Evolutionary conservation across 208 protist species (phyloP).

Genomic region (Trypanosoma platydactyli): DNA sequence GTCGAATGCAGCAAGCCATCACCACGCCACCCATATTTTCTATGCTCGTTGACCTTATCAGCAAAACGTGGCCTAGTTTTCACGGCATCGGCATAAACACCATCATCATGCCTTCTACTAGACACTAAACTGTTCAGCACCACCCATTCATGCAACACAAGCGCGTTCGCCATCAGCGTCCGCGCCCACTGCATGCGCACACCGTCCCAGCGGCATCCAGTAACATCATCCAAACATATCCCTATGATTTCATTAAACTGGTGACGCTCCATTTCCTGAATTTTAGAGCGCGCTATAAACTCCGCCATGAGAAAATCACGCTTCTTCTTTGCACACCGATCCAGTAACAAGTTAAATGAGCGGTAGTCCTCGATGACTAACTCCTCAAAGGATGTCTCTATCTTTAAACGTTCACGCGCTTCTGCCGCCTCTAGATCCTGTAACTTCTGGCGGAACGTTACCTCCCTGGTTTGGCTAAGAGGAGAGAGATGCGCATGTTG

Average conservation of each 20-base stretch:
- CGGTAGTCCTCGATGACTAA: not conserved
- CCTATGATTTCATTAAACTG: slow-evolving; percentile 13
- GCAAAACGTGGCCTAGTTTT: not conserved
- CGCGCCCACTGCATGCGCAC: slow-evolving; percentile 24
- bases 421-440: slow-evolving; percentile 3
- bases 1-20: not conserved
- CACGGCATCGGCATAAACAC: no score
- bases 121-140: not conserved
- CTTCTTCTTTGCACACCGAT: not conserved
- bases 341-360: not conserved
- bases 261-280: not conserved
- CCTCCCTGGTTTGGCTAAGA: not conserved
- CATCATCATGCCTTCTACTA: not conserved
- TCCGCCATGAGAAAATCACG: slow-evolving; percentile 5
- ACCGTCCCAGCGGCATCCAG: slow-evolving; percentile 15
- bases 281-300: slow-evolving; percentile 2
- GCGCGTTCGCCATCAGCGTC: slow-evolving; percentile 8
- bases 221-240: slow-evolving; percentile 15
- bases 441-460: not conserved
- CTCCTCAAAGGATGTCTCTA: not conserved
- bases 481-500: not conserved
- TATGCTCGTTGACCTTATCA: not conserved
- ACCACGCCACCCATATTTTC: not conserved
- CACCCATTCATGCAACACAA: slow-evolving; percentile 15
- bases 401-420: not conserved